Evolutionary conservation across 2,329 filamentous ascomycete genomes (phyloP).

Genomic region (Polychaeton citri): DNA sequence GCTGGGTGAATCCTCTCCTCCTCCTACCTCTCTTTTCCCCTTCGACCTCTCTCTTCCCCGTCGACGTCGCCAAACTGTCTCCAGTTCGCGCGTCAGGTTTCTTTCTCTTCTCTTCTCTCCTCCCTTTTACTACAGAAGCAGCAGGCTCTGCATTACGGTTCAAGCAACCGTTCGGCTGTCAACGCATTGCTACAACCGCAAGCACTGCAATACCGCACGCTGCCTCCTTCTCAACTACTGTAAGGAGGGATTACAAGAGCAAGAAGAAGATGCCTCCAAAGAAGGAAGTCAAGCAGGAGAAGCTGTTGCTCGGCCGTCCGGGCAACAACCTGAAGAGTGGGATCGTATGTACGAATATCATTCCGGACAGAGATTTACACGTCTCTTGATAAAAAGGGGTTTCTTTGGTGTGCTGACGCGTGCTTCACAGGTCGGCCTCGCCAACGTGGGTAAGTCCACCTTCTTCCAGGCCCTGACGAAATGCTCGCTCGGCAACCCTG

Average conservation of each 20-base stretch:
- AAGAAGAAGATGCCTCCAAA: slow-evolving; percentile 83
- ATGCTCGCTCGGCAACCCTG: slow-evolving; percentile 91
- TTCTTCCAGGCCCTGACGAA: slow-evolving; percentile 99
- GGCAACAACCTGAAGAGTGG: slow-evolving; percentile 98
- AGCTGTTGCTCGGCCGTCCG: slow-evolving; percentile 87
- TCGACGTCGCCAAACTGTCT: slow-evolving; percentile 12
- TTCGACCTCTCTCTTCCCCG: not conserved
- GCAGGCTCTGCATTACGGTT: slow-evolving; percentile 21
- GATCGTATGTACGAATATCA: slow-evolving; percentile 58
- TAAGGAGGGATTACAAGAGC: slow-evolving; percentile 5
- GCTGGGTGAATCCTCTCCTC: too few species aligned
- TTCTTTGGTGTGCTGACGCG: slow-evolving; percentile 25
- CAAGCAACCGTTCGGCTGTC: slow-evolving; percentile 4
- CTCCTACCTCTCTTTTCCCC: not conserved
- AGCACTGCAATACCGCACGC: slow-evolving; percentile 26
- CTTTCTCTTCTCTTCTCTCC: slow-evolving; percentile 11
- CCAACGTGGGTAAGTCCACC: slow-evolving; percentile 98
- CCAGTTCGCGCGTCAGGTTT: slow-evolving; percentile 11
- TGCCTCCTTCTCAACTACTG: not conserved
- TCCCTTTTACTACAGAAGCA: slow-evolving; percentile 12
- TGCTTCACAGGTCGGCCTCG: slow-evolving; percentile 69
- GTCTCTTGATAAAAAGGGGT: too few species aligned
- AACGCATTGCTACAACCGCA: slow-evolving; percentile 28
- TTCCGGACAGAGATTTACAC: too few species aligned
- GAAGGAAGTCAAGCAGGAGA: slow-evolving; percentile 83